These are phyloP conservation scores for Alliaria petiolata DNA, from an alignment of 345 rosid species.

Conservation along the genomic window DNA sequence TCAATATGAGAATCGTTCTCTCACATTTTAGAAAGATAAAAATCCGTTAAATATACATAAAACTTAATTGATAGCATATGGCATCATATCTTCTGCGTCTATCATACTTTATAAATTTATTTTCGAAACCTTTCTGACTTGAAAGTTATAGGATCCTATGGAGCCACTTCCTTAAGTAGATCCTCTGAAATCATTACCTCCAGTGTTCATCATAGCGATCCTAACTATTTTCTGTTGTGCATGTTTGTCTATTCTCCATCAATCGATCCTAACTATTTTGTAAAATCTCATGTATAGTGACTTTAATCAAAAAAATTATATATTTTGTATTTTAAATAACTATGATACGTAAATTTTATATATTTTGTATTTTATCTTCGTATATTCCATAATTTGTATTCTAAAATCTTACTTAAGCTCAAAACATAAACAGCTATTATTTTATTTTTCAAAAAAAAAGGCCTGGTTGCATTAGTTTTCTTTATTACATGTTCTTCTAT, in stretches of 20 bases:
- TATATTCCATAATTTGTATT: not conserved
- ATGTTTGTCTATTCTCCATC: too few species aligned
- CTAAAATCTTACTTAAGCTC: not conserved
- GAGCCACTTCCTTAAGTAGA: too few species aligned
- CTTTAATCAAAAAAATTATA: not conserved
- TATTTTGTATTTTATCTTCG: not conserved
- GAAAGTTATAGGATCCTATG: too few species aligned
- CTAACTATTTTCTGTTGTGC: too few species aligned
- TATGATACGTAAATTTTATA: not conserved
- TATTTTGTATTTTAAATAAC: not conserved
- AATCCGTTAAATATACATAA: not conserved
- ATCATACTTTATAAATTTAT: not conserved
- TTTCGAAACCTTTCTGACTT: too few species aligned
- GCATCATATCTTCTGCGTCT: not conserved
- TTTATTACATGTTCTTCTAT: not conserved
- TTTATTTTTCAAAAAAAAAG: not conserved
- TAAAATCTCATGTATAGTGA: too few species aligned
- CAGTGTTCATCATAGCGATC: too few species aligned
- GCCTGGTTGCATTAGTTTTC: not conserved
- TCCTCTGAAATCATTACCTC: too few species aligned
- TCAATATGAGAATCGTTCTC: not conserved
- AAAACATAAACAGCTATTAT: not conserved
- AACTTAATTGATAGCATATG: not conserved
- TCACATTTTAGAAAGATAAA: not conserved
- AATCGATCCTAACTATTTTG: too few species aligned